Evolutionary conservation across 176 grass and related monocot genomes (phyloP), one percentile per base, ranked within the genome.

Genomic region (Carex kokanica): DNA sequence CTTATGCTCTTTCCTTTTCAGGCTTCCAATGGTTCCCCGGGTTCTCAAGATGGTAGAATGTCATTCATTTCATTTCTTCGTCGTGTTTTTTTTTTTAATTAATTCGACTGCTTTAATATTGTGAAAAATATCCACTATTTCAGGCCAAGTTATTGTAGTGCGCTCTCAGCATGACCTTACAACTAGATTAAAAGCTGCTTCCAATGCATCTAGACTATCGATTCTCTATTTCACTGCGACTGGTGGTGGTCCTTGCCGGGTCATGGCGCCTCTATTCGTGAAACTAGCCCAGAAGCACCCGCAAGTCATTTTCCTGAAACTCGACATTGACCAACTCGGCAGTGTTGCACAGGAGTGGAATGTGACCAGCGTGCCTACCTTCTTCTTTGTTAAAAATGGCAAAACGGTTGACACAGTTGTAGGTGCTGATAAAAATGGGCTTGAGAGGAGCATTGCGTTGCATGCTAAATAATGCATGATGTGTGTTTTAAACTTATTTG

Each of bases 201-300:
- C 89, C 27, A 85, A 32, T 32, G 74, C 85, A 54, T 80, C 80
- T 18, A 84, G 75, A 78, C 73, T 91, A n/a, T 81, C 80, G 2
- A 77, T 94, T 65, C 83, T 91, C 40, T 94, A 94, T 86, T 94
- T 94, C 69, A 94, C 87, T 11, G 89, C 92, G 60, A 88, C 80
- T 94, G 92, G 92, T 94, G n/a, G 92, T 58, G 89, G 92, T 0
- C 89, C 89, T 5, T 91, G 92, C 64, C 87, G 87, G 49, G 87
- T 89, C 66, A 91, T 94, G 87, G 87, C 87, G 29, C 92, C 89
- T 32, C 58, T 94, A 63, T 94, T 83, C 79, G 89, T 88, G 77
- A 86, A 68, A 78, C 83, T 94, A 64, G 90, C 92, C 20, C 84
- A 91, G 64, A 89, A 88, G 38, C 83, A 94, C 81, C 69, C 34